These are phyloP conservation scores for Pichia terricola DNA, from an alignment of 1,139 yeast species.

Conservation along the genomic window DNA sequence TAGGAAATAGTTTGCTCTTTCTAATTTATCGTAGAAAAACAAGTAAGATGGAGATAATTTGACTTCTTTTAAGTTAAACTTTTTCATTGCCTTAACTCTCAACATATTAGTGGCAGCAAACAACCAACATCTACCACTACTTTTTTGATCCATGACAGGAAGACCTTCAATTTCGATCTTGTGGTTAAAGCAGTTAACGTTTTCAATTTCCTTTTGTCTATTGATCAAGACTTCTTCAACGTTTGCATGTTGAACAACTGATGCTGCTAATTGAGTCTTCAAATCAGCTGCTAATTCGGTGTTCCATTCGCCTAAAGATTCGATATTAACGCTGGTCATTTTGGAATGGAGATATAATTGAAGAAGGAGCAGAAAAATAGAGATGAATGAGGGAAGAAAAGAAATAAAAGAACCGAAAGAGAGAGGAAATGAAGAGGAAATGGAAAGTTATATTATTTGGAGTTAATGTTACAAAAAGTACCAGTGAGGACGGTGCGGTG, in stretches of 20 bases:
- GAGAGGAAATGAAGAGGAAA: no score
- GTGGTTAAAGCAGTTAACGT: conserved; percentile 43
- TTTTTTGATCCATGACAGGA: conserved; percentile 65
- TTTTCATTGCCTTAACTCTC: conserved; percentile 52
- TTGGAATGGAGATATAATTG: not conserved
- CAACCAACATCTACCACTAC: conserved; percentile 81
- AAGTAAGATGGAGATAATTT: conserved; percentile 67
- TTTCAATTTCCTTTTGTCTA: conserved; percentile 34
- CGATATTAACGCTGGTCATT: conserved; percentile 13
- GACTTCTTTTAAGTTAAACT: conserved; percentile 57
- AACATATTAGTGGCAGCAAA: conserved; percentile 73
- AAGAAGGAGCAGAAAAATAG: not conserved
- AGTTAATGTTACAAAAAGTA: no score
- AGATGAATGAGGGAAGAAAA: not conserved
- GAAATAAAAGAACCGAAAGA: not conserved
- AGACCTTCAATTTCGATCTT: conserved; percentile 56
- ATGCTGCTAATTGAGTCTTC: conserved; percentile 23
- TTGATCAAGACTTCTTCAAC: conserved; percentile 30
- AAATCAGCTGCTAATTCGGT: conserved; percentile 18
- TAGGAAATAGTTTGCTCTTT: conserved; percentile 65
- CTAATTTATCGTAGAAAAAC: conserved; percentile 67
- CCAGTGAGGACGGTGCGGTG: no score
- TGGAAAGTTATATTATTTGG: no score
- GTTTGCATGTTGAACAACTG: conserved; percentile 24
- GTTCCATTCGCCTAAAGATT: conserved; percentile 20